Conservation (phyloP, 2,329 filamentous ascomycete genomes). For the Juglanconis juglandina region DNA sequence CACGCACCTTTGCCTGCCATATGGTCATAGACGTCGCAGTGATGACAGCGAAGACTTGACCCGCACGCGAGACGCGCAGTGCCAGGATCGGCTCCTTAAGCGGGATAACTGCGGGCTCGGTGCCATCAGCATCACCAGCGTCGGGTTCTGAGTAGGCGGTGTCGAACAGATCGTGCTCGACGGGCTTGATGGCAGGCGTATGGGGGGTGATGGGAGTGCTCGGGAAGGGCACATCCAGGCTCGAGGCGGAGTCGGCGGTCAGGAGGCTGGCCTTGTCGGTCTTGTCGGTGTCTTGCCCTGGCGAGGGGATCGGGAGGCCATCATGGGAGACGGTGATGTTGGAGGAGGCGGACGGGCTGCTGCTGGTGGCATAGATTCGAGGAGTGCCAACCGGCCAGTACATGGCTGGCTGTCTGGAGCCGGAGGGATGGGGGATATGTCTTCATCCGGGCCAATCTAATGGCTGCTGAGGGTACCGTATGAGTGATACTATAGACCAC, state of each 20-base stretch:
- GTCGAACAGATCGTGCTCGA: conserved; percentile 50
- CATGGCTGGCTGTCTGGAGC: conserved; percentile 53
- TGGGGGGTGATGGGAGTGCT: conserved; percentile 44
- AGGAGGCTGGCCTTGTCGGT: conserved; percentile 21
- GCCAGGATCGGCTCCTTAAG: conserved; percentile 66
- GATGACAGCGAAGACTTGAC: conserved; percentile 82
- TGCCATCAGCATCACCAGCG: conserved; percentile 26
- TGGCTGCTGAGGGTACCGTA: conserved; percentile 1
- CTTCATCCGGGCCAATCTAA: conserved; percentile 28
- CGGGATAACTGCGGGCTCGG: conserved; percentile 35
- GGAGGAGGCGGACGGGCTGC: conserved; percentile 52
- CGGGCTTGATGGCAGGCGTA: conserved; percentile 56
- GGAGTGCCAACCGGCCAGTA: conserved; percentile 89
- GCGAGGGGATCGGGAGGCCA: conserved; percentile 42
- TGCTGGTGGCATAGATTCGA: conserved; percentile 76
- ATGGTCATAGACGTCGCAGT: conserved; percentile 82
- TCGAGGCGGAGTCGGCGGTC: conserved; percentile 21
- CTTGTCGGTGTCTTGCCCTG: conserved; percentile 29
- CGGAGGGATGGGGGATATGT: conserved; percentile 28
- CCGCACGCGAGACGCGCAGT: conserved; percentile 72
- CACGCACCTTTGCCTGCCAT: conserved; percentile 86
- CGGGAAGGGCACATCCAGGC: conserved; percentile 34
- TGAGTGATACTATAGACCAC: not conserved
- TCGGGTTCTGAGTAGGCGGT: conserved; percentile 24
- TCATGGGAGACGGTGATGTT: conserved; percentile 57